Conservation (phyloP, 2,329 filamentous ascomycete species). For the Aspergillus alliaceus region DNA sequence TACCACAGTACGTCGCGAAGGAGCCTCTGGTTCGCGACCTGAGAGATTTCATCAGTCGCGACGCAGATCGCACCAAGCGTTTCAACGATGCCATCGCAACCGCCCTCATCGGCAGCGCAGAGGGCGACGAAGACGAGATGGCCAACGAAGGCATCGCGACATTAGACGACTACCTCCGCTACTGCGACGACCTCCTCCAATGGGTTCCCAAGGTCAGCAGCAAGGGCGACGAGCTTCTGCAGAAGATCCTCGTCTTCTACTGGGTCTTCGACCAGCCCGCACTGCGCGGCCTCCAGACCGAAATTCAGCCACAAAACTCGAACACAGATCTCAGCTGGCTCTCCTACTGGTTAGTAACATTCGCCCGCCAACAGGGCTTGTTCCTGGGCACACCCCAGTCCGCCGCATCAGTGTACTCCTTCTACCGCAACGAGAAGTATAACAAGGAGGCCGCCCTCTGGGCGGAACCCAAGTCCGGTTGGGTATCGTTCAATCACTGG, state of each 20-base stretch:
- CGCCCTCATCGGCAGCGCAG: neutral
- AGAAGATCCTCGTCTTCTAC: conserved; percentile 10
- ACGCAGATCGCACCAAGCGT: neutral
- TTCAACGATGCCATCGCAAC: neutral
- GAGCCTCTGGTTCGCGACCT: neutral
- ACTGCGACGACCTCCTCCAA: conserved; percentile 2
- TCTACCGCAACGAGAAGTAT: conserved; percentile 6
- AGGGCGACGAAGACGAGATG: neutral
- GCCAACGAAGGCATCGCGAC: neutral
- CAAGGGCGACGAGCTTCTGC: conserved; percentile 7
- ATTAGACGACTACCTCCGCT: conserved; percentile 9
- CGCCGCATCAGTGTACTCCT: conserved; percentile 2
- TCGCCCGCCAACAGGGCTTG: conserved; percentile 2
- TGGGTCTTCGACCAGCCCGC: conserved; percentile 13
- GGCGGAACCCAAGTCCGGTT: conserved; percentile 4
- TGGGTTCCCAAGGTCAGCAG: conserved; percentile 10
- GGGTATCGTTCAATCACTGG: conserved; percentile 15
- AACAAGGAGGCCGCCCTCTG: neutral
- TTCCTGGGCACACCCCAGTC: conserved; percentile 12
- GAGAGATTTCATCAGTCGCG: neutral
- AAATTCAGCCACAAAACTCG: neutral
- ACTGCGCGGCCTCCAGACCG: conserved; percentile 6
- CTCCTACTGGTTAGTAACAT: conserved; percentile 13
- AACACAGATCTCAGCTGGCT: conserved; percentile 9
- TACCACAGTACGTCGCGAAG: neutral